phyloP scores from a whole-genome alignment of 1,284 basidiomycete species.

The Cutaneotrichosporon cyanovorans region DNA sequence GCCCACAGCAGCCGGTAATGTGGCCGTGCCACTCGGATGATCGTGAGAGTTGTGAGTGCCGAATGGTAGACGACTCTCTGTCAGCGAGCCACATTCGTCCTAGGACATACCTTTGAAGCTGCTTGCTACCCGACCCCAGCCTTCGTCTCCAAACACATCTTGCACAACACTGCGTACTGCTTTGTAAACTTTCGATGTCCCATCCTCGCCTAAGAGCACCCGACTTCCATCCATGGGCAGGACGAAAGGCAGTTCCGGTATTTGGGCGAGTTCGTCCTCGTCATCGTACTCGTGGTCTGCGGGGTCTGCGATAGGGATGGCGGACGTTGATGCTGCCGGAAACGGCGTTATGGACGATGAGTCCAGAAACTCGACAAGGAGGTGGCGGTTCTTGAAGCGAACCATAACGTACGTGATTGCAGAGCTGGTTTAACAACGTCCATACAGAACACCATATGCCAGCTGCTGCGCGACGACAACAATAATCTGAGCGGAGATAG shows the following conservation, averaged over 20 bases:
- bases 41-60: conserved; percentile 36
- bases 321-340: conserved; percentile 1
- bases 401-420: conserved; percentile 35
- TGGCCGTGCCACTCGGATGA: conserved; percentile 35
- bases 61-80: conserved; percentile 41
- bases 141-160: conserved; percentile 42
- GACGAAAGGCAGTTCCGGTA: conserved; percentile 31
- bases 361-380: conserved; percentile 44
- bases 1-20: conserved; percentile 36
- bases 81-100: not conserved
- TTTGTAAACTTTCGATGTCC: conserved; percentile 20
- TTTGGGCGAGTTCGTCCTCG: conserved; percentile 23
- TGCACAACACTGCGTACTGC: conserved; percentile 25
- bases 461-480: not conserved
- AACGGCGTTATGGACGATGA: conserved; percentile 18
- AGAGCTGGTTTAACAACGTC: too few species aligned
- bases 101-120: conserved; percentile 32
- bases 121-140: conserved; percentile 39
- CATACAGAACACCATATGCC: not conserved
- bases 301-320: not conserved
- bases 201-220: conserved; percentile 20
- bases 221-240: conserved; percentile 13
- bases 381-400: conserved; percentile 42
- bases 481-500: conserved; percentile 1
- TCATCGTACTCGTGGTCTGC: conserved; percentile 18